These are phyloP conservation scores for Cnidoscolus chayamansa DNA, from an alignment of 441 rosid genomes.

Conservation along the genomic window DNA sequence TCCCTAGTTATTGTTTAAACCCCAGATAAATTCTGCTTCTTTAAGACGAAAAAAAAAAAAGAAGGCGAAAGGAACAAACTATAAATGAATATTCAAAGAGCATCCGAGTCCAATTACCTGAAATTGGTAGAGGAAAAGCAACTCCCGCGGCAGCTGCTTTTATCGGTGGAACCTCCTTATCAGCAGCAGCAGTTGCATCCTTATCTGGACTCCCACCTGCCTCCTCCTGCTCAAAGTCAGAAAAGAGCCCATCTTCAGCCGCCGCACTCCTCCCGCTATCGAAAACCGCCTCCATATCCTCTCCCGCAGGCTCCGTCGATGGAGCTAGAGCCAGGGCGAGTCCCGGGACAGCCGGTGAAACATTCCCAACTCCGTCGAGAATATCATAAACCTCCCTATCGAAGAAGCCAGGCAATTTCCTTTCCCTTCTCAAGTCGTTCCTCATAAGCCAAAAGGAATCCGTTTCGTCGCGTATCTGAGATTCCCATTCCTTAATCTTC, in stretches of 20 bases:
- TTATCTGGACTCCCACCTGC: conserved; percentile 43
- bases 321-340: conserved; percentile 50
- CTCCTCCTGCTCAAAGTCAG: conserved; percentile 74
- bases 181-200: conserved; percentile 22
- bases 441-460: conserved; percentile 97
- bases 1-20: conserved; percentile 10
- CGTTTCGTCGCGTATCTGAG: conserved; percentile 52
- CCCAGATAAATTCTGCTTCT: background rate
- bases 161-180: conserved; percentile 25
- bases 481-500: conserved; percentile 96
- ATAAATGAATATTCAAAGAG: background rate
- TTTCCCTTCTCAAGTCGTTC: conserved; percentile 80
- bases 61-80: background rate
- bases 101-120: conserved; percentile 36
- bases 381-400: conserved; percentile 90
- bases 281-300: conserved; percentile 43
- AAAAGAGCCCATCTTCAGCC: conserved; percentile 67
- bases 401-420: conserved; percentile 88
- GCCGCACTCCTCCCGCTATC: conserved; percentile 68
- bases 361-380: conserved; percentile 51
- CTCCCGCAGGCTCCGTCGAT: conserved; percentile 25
- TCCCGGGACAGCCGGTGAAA: conserved; percentile 22
- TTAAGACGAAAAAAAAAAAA: background rate
- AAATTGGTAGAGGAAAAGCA: conserved; percentile 42
- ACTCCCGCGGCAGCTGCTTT: conserved; percentile 20